phyloP scores from a whole-genome alignment of 2,329 filamentous ascomycete species.

The Cercospora sesami region DNA sequence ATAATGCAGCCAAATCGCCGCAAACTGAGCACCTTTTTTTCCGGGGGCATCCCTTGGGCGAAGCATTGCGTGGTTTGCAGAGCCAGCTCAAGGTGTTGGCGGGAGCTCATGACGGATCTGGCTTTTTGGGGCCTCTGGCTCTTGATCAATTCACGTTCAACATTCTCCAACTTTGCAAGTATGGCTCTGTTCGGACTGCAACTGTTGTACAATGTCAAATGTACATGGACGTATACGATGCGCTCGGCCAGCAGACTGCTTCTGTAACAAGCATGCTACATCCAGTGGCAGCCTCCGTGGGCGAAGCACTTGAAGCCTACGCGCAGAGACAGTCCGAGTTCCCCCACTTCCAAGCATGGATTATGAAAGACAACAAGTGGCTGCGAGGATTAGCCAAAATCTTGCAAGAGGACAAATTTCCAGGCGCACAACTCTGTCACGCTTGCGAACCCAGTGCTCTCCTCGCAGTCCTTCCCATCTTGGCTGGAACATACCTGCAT shows the following conservation, averaged over 20 bases:
- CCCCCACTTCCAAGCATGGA: neutral
- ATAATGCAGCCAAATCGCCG: neutral
- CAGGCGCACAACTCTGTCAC: neutral
- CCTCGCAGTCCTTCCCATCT: neutral
- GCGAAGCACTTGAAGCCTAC: neutral
- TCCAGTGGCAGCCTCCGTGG: neutral
- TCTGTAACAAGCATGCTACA: neutral
- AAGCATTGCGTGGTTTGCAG: neutral
- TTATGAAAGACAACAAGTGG: neutral
- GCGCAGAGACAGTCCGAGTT: no score
- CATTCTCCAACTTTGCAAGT: neutral
- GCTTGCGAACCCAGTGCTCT: neutral
- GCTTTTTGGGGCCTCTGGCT: neutral
- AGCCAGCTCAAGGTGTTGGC: neutral
- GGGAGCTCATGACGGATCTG: neutral
- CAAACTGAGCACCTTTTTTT: neutral
- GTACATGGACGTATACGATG: neutral
- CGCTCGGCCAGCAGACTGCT: neutral
- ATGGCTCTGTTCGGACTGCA: neutral
- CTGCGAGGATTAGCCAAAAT: neutral
- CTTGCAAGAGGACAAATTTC: neutral
- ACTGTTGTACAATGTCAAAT: neutral
- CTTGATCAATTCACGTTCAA: neutral
- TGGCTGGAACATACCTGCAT: neutral
- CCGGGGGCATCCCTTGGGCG: neutral